phyloP scores from a whole-genome alignment of 805 yeast species.

The Scheffersomyces stipitis region DNA sequence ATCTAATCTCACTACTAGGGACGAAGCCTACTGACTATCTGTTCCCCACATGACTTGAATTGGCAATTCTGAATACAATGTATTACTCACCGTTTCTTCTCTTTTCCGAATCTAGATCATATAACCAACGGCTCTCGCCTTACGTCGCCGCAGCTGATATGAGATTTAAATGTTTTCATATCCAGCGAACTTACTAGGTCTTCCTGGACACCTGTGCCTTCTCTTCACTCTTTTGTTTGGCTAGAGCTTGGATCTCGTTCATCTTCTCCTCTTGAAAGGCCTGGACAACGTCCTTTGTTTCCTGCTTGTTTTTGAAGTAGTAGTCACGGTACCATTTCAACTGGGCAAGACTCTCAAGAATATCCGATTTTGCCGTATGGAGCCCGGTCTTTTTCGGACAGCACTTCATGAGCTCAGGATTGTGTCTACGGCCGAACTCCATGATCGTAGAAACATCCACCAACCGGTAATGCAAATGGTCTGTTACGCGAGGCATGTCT shows the following conservation, averaged over 20 bases:
- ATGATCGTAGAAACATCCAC: slow-evolving; percentile 86
- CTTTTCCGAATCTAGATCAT: too few relatives aligned
- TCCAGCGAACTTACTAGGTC: too few relatives aligned
- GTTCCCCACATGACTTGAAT: too few relatives aligned
- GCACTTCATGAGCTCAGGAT: slow-evolving; percentile 54
- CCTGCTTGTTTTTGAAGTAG: slow-evolving; percentile 46
- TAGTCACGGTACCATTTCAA: slow-evolving; percentile 72
- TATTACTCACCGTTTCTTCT: too few relatives aligned
- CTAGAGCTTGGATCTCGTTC: background rate
- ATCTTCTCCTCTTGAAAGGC: slow-evolving; percentile 1
- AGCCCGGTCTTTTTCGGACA: slow-evolving; percentile 64
- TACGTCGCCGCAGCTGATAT: too few relatives aligned
- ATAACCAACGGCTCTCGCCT: too few relatives aligned
- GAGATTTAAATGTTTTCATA: too few relatives aligned
- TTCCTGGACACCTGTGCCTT: too few relatives aligned
- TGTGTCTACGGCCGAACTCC: slow-evolving; percentile 80
- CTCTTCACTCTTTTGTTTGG: background rate
- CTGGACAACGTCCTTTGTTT: slow-evolving; percentile 9
- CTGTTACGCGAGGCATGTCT: slow-evolving; percentile 78
- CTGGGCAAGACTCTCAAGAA: slow-evolving; percentile 83
- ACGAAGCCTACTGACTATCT: too few relatives aligned
- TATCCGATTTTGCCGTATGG: slow-evolving; percentile 90
- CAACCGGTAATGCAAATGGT: slow-evolving; percentile 66
- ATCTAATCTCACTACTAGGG: too few relatives aligned
- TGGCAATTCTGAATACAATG: too few relatives aligned